Evolutionary conservation across 371 early-diverging fungal genomes (phyloP).

Genomic region (Astathelohania contejeani): DNA sequence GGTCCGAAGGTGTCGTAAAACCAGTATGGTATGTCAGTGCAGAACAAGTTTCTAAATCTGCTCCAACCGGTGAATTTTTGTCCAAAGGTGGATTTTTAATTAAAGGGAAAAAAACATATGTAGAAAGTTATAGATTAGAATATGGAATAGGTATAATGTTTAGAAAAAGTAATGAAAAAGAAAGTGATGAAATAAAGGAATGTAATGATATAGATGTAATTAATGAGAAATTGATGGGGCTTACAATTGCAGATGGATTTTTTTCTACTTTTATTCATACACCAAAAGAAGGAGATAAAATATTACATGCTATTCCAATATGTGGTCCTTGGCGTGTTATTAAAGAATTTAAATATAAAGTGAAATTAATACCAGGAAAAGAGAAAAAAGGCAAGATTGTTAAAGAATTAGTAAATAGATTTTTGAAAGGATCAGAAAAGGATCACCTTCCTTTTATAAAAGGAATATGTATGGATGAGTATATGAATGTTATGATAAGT

Average conservation of each 20-base stretch:
- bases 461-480: too few relatives aligned
- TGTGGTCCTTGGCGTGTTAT: constrained; percentile 78
- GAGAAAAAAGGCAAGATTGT: constrained; percentile 76
- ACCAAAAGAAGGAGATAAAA: constrained; percentile 62
- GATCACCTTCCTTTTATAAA: too few relatives aligned
- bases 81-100: constrained; percentile 88
- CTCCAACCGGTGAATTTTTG: constrained; percentile 84
- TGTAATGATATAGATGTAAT: constrained; percentile 8
- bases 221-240: constrained; percentile 9
- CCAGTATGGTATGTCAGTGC: constrained; percentile 84
- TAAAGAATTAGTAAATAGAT: constrained; percentile 41
- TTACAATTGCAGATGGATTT: constrained; percentile 46
- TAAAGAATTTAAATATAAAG: constrained; percentile 74
- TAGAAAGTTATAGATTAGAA: constrained; percentile 70
- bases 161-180: constrained; percentile 51
- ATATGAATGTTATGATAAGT: constrained; percentile 11
- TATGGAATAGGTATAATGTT: constrained; percentile 89
- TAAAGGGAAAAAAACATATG: constrained; percentile 76
- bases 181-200: constrained; percentile 17
- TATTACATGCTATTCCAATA: constrained; percentile 74
- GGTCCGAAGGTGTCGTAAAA: constrained; percentile 86
- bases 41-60: constrained; percentile 74
- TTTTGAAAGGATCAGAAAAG: too few relatives aligned
- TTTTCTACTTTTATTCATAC: constrained; percentile 57
- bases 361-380: constrained; percentile 78